Evolutionary conservation across 768 basidiomycete genomes (phyloP).

Genomic region (Phlegmacium glaucopus): DNA sequence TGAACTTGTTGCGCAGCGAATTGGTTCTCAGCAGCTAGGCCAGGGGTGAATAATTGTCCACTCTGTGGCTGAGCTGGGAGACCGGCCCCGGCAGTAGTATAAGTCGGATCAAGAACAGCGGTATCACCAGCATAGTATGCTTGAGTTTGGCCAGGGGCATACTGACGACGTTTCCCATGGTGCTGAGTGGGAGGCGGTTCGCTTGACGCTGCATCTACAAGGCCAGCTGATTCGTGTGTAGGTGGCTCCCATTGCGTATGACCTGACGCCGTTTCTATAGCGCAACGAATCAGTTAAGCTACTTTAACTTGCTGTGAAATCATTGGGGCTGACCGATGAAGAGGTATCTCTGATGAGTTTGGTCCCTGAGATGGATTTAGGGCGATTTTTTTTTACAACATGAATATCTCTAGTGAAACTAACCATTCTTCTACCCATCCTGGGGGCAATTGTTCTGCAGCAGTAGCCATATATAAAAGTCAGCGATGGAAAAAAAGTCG

Average conservation of each 20-base stretch:
- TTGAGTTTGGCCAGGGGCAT: slow-evolving; percentile 92
- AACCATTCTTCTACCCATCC: slow-evolving; percentile 96
- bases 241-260: slow-evolving; percentile 91
- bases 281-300: slow-evolving; percentile 13
- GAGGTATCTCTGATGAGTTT: slow-evolving; percentile 73
- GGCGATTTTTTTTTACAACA: slow-evolving; percentile 1
- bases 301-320: slow-evolving; percentile 15
- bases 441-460: slow-evolving; percentile 71
- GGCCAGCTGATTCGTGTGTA: slow-evolving; percentile 20
- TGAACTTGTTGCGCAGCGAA: slow-evolving; percentile 62
- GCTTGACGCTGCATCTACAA: slow-evolving; percentile 38
- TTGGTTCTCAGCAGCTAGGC: slow-evolving; percentile 66
- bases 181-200: slow-evolving; percentile 49
- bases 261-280: slow-evolving; percentile 76
- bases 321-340: slow-evolving; percentile 75
- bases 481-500: background rate
- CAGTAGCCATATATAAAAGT: slow-evolving; percentile 40
- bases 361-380: slow-evolving; percentile 57
- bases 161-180: slow-evolving; percentile 78
- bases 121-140: slow-evolving; percentile 68
- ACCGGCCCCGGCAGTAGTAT: slow-evolving; percentile 32
- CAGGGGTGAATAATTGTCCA: slow-evolving; percentile 83
- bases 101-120: slow-evolving; percentile 40
- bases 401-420: slow-evolving; percentile 15
- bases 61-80: slow-evolving; percentile 37